Conservation (phyloP, 768 basidiomycete species). For the Collybia sp. region DNA sequence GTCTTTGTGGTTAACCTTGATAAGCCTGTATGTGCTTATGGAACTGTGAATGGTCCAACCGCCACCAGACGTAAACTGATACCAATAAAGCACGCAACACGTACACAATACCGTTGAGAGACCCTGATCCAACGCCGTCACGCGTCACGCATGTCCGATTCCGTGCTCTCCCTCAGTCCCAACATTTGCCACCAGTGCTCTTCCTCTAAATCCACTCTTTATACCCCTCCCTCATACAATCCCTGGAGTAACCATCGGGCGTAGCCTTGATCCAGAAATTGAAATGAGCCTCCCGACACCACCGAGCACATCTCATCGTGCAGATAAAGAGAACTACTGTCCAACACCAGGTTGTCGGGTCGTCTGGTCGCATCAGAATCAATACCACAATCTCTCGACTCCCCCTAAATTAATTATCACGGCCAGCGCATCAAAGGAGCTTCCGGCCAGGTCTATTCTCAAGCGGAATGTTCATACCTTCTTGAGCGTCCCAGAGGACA, state of each 20-base stretch:
- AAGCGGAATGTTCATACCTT: conserved; percentile 42
- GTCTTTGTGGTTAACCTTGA: too few species aligned
- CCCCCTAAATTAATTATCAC: conserved; percentile 20
- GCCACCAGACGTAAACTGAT: not conserved
- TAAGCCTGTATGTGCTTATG: too few species aligned
- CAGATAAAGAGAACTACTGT: conserved; percentile 47
- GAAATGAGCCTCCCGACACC: conserved; percentile 56
- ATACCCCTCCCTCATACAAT: conserved; percentile 4
- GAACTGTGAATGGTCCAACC: too few species aligned
- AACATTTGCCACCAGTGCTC: not conserved
- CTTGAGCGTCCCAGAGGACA: conserved; percentile 37
- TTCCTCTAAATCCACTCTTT: too few species aligned
- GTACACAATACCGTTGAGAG: not conserved
- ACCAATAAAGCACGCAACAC: not conserved
- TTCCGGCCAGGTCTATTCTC: conserved; percentile 64
- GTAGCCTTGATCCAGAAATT: not conserved
- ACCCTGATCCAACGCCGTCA: too few species aligned
- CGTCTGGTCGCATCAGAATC: conserved; percentile 47
- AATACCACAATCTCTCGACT: conserved; percentile 37
- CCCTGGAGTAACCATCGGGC: too few species aligned
- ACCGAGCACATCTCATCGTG: conserved; percentile 49
- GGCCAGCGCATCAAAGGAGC: conserved; percentile 31
- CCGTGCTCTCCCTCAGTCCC: conserved; percentile 7
- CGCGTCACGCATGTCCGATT: not conserved
- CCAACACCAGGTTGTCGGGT: conserved; percentile 31